Conservation (phyloP, 768 basidiomycete genomes). For the Imleria badia region DNA sequence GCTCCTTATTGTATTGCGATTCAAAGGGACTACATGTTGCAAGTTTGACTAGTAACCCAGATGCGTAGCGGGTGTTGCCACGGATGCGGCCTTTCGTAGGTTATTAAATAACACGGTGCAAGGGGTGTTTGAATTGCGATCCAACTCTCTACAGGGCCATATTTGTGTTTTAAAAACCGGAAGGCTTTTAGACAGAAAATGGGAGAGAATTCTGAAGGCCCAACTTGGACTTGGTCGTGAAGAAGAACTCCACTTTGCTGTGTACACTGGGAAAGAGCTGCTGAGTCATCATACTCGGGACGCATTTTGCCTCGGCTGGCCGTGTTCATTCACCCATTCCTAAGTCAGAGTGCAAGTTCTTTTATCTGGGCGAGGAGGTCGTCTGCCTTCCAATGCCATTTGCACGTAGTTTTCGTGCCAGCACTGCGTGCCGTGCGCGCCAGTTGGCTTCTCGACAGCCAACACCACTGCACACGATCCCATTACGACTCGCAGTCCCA, state of each 20-base stretch:
- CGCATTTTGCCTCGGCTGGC: slow-evolving; percentile 1
- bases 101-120: too few relatives aligned
- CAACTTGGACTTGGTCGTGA: too few relatives aligned
- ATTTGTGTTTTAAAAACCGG: too few relatives aligned
- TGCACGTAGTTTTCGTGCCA: slow-evolving; percentile 19
- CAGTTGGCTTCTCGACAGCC: slow-evolving; percentile 10
- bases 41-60: too few relatives aligned
- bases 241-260: too few relatives aligned
- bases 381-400: slow-evolving; percentile 24
- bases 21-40: too few relatives aligned
- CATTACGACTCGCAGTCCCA: slow-evolving; percentile 6
- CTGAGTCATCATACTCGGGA: slow-evolving; percentile 15
- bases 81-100: too few relatives aligned
- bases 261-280: slow-evolving; percentile 9
- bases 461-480: slow-evolving; percentile 11
- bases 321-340: not conserved
- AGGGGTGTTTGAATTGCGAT: too few relatives aligned
- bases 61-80: too few relatives aligned
- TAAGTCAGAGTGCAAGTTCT: not conserved
- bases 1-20: too few relatives aligned
- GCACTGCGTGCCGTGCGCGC: slow-evolving; percentile 8
- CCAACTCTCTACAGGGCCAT: too few relatives aligned
- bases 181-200: too few relatives aligned
- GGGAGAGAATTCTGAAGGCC: not conserved
- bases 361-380: slow-evolving; percentile 17